phyloP scores from a whole-genome alignment of 192 early-diverging fungal genomes.

The Fimicolochytrium jonesii region DNA sequence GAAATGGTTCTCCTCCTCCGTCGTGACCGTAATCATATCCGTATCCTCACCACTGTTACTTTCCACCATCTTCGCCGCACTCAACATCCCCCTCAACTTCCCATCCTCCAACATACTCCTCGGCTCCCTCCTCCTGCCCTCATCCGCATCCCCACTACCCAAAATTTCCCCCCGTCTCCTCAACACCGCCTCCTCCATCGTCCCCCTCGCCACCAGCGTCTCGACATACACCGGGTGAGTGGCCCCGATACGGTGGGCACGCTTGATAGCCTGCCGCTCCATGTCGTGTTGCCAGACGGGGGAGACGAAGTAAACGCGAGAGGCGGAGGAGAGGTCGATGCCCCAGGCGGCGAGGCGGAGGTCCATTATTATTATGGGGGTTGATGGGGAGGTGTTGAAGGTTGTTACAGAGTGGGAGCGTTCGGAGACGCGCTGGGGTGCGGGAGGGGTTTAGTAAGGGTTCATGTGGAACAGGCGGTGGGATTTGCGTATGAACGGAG shows the following conservation, averaged over 20 bases:
- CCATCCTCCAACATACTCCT: conserved; percentile 1
- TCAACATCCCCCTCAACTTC: neutral
- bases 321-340: conserved; percentile 70
- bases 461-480: neutral
- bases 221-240: conserved; percentile 55
- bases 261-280: conserved; percentile 80
- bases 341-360: conserved; percentile 63
- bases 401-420: conserved; percentile 51
- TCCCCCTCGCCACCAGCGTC: conserved; percentile 49
- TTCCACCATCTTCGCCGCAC: neutral
- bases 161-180: conserved; percentile 10
- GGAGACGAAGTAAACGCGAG: conserved; percentile 21
- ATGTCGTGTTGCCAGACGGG: conserved; percentile 67
- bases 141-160: too few relatives aligned
- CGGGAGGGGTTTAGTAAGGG: neutral
- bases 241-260: conserved; percentile 80
- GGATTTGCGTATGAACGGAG: too few relatives aligned
- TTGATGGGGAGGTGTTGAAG: conserved; percentile 53
- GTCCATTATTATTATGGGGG: conserved; percentile 55
- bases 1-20: too few relatives aligned
- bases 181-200: conserved; percentile 51
- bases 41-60: too few relatives aligned
- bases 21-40: too few relatives aligned
- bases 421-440: conserved; percentile 36
- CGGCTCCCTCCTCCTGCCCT: neutral